These are phyloP conservation scores for Lichtheimia ornata DNA, from an alignment of 371 early-diverging fungal species.

Conservation along the genomic window DNA sequence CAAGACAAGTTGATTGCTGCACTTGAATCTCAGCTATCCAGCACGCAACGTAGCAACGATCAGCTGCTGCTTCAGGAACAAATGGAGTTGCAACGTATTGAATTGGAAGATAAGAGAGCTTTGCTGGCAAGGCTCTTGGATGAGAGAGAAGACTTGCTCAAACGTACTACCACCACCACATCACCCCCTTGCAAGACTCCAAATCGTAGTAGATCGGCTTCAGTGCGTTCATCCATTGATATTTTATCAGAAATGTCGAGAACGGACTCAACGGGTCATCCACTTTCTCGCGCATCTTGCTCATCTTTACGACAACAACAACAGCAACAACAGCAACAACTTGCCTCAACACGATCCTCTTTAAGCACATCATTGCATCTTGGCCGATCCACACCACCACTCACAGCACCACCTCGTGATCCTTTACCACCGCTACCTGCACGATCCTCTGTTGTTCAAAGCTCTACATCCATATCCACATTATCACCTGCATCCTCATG, in stretches of 20 bases:
- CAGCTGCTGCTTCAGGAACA: slow-evolving; percentile 26
- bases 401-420: slow-evolving; percentile 25
- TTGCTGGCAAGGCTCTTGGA: slow-evolving; percentile 31
- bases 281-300: slow-evolving; percentile 9
- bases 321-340: too few relatives aligned
- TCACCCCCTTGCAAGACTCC: background rate
- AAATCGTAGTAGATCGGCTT: slow-evolving; percentile 19
- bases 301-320: slow-evolving; percentile 5
- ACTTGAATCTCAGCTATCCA: slow-evolving; percentile 26
- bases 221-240: slow-evolving; percentile 37
- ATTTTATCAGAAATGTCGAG: slow-evolving; percentile 24
- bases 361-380: slow-evolving; percentile 3
- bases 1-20: slow-evolving; percentile 41
- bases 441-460: background rate
- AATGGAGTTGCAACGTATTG: slow-evolving; percentile 38
- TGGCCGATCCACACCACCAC: slow-evolving; percentile 20
- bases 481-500: slow-evolving; percentile 21
- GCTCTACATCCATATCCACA: background rate
- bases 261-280: slow-evolving; percentile 3
- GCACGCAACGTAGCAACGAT: background rate
- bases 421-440: slow-evolving; percentile 27
- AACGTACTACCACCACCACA: background rate
- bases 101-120: slow-evolving; percentile 40
- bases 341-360: slow-evolving; percentile 12
- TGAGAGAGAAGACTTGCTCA: slow-evolving; percentile 33